Base-by-base conservation (phyloP, 2,329 filamentous ascomycete species). In the Colletotrichum tofieldiae region DNA sequence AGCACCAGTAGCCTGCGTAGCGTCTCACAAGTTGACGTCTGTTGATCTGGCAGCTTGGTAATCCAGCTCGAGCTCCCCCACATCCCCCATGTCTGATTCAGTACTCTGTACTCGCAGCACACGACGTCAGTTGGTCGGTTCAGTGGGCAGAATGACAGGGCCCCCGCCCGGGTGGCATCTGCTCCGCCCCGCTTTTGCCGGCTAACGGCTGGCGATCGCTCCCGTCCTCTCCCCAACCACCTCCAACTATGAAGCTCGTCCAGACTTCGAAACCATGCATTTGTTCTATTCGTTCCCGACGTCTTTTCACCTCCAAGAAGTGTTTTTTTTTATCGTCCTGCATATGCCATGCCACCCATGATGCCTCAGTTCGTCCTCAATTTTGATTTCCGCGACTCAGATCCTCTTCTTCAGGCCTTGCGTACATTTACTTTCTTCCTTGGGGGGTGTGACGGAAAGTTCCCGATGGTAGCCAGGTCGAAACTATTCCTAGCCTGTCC, bases 1-100 rank as follows among this genome's bases (percentile, higher is more conserved):
- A 51, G 26, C 49, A 43, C 43, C 43, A 18, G 41, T 26, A 23
- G 35, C 54, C 32, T 5, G 26, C n/a, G 37, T 59, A 59, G 66
- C 26, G 66, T 52, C 66, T 58, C 60, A 69, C 51, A 35, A 45
- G 60, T 68, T 51, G 62, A 60, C 12, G 45, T 18, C 29, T 20
- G 51, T 58, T 63, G 49, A 58, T 63, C 65, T 49, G 18, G 58
- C 29, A 58, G 69, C 65, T 72, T 72, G 69, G 69, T 72, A 72
- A 72, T 72, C 65, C 41, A 32, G n/a, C 20, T 35, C 52, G 32
- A 23, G 54, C 37, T 29, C 55, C 55, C 55, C 55, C 23, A 20
- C 55, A 37, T 43, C 26, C 43, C 39, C 49, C 20, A 41, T 55
- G 41, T 20, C 41, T 23, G 56, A 43, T 49, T 56, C 55, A 54